These are phyloP conservation scores for Taphrina pruni DNA, from an alignment of 1,139 yeast species.

Conservation along the genomic window DNA sequence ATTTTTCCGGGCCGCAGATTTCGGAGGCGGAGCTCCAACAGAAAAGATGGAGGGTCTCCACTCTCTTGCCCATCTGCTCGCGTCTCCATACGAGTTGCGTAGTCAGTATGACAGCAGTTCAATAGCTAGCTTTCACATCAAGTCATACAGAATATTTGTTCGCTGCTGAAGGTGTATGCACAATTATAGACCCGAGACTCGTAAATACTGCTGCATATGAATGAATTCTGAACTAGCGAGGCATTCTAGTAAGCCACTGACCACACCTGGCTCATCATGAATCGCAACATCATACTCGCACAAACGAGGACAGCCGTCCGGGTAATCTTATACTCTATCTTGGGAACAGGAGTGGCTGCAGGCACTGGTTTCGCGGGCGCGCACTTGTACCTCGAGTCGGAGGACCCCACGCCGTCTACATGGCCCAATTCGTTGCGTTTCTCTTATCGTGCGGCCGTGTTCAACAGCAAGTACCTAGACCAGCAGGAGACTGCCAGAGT, in stretches of 20 bases:
- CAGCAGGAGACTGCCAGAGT: constrained; percentile 26
- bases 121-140: too few species aligned
- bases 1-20: too few species aligned
- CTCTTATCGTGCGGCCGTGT: constrained; percentile 37
- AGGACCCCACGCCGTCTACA: constrained; percentile 29
- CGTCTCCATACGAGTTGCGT: too few species aligned
- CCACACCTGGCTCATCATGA: constrained; percentile 11
- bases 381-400: constrained; percentile 23
- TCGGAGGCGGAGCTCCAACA: too few species aligned
- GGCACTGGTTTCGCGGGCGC: constrained; percentile 33
- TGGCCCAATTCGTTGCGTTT: constrained; percentile 30
- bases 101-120: too few species aligned
- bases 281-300: constrained; percentile 12
- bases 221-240: too few species aligned
- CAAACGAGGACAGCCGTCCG: constrained; percentile 36
- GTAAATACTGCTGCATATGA: too few species aligned
- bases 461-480: constrained; percentile 24
- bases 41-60: too few species aligned
- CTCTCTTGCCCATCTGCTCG: too few species aligned
- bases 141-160: too few species aligned
- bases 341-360: constrained; percentile 29
- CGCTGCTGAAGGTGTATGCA: too few species aligned
- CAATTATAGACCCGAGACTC: too few species aligned
- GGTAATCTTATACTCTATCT: constrained; percentile 12
- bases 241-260: neutral